Conservation (phyloP, 345 rosid species). For the Sonneratia caseolaris region DNA sequence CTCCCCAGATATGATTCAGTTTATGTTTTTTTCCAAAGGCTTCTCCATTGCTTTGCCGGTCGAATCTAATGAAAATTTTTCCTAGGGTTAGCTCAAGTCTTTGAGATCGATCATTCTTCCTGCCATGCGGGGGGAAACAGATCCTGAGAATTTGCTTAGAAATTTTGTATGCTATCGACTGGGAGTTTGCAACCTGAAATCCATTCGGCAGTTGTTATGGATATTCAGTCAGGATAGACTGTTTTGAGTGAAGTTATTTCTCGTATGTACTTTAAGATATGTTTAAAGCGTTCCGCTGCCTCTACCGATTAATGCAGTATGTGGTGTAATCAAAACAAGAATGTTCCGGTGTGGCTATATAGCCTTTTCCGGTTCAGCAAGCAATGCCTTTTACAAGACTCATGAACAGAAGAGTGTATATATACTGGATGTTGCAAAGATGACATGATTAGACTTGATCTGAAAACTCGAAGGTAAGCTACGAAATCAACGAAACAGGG, state of each 20-base stretch:
- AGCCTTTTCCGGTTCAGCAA: slow-evolving; percentile 59
- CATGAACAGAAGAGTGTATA: slow-evolving; percentile 57
- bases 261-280: too few species aligned
- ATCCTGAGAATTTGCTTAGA: too few species aligned
- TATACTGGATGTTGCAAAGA: slow-evolving; percentile 58
- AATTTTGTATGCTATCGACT: too few species aligned
- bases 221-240: background rate
- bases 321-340: background rate
- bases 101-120: too few species aligned
- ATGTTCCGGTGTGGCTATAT: slow-evolving; percentile 16
- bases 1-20: too few species aligned
- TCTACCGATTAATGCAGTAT: background rate
- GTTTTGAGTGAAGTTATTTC: background rate
- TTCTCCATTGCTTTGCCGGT: too few species aligned
- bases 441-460: background rate
- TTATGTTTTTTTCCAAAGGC: too few species aligned
- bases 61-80: too few species aligned
- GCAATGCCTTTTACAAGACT: slow-evolving; percentile 66
- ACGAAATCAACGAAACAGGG: background rate
- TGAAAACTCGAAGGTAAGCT: background rate
- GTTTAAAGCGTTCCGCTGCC: background rate
- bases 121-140: too few species aligned
- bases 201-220: too few species aligned
- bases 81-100: too few species aligned
- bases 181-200: too few species aligned